Percentiles rank a stretch among this genome's conserved stretches.
Evolutionary conservation across 139 green algal genomes (phyloP).

Genomic region (Chlamydomonas sp.): DNA sequence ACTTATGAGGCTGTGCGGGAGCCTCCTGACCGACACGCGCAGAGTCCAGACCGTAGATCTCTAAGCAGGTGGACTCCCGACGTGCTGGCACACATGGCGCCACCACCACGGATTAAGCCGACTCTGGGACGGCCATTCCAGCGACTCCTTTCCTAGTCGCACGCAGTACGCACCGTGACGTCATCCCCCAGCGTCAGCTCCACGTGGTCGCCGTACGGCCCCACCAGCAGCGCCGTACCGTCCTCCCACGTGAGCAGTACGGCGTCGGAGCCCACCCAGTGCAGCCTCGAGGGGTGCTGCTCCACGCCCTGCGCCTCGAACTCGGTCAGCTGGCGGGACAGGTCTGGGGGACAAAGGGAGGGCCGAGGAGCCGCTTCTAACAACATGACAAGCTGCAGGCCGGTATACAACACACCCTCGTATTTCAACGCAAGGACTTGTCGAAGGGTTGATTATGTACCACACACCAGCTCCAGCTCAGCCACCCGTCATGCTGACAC

Average conservation of each 20-base stretch:
- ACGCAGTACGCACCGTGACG: neutral
- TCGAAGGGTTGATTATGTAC: too few species aligned
- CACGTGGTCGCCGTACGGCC: conserved; percentile 72
- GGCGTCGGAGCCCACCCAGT: conserved; percentile 87
- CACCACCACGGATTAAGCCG: too few species aligned
- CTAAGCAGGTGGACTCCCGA: too few species aligned
- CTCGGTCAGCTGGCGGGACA: conserved; percentile 72
- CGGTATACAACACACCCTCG: too few species aligned
- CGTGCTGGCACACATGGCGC: too few species aligned
- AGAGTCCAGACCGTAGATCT: too few species aligned
- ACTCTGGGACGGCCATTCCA: too few species aligned
- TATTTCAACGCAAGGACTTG: too few species aligned
- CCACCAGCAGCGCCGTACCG: conserved; percentile 72
- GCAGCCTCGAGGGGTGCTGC: conserved; percentile 63
- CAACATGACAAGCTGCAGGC: too few species aligned
- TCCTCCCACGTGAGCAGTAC: conserved; percentile 85
- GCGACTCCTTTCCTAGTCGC: conserved; percentile 28
- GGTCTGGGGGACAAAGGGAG: conserved; percentile 57
- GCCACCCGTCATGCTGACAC: neutral
- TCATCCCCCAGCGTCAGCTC: conserved; percentile 30
- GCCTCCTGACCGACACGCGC: too few species aligned
- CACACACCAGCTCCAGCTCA: too few species aligned
- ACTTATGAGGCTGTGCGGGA: too few species aligned
- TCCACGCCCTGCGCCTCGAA: conserved; percentile 71
- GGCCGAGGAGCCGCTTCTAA: neutral